Base-by-base conservation (phyloP, 257 asterid genomes). In the Schizonepeta tenuifolia region DNA sequence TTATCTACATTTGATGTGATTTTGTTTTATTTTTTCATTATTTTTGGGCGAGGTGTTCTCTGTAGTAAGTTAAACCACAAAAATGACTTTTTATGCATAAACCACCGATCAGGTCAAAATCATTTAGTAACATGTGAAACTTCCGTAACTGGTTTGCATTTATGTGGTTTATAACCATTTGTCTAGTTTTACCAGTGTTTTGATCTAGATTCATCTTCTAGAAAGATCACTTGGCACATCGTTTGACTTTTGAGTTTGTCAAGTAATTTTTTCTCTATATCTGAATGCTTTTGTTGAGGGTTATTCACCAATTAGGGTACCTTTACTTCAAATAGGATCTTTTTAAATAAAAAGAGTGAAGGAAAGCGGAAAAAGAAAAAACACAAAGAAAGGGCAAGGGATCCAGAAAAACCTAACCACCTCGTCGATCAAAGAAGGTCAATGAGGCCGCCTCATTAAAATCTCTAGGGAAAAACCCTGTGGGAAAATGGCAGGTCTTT, bases 231-330 rank as follows among this genome's bases (percentile, higher is more conserved):
- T 17, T 36, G 7, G n/a, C 49, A 28, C 65, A 51, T 26, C 18
- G 17, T 68, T 51, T 10, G n/a, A 53, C 69, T 41, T 33, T 60
- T 62, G 15, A 13, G 50, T 47, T 49, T 70, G 31, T 50, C n/a
- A n/a, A n/a, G n/a, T n/a, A n/a, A n/a, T 7, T 40, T 33, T 31
- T 35, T 35, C 38, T 63, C 44, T 21, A 31, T 53, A 43, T 40
- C 26, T 50, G 9, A 36, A 22, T 33, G 33, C 53, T 10, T 31
- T 33, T 33, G 35, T 35, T 31, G 8, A 8, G 67, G 35, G 44
- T 63, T 17, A 43, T 6, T 31, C 44, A 20, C 65, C 21, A 22
- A 21, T 22, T 73, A 47, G 31, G 11, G 33, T 56, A 47, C 60
- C 58, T 54, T 55, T 35, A 33, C 47, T 70, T 71, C 26, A 24